Base-by-base conservation (phyloP, 306 rosid species). In the Fragaria nilgerrensis region DNA sequence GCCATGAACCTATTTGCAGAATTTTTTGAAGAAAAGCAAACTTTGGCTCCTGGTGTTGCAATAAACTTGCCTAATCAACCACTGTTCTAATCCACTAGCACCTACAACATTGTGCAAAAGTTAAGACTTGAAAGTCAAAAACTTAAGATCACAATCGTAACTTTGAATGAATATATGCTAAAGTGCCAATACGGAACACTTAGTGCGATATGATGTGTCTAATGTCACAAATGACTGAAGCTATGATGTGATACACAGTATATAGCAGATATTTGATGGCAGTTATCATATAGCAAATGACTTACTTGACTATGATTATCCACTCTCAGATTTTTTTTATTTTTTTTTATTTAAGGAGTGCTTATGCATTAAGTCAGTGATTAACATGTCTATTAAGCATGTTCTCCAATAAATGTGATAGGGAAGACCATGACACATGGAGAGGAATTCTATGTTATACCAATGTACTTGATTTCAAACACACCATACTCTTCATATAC, bases 91-190 rank as follows among this genome's bases (percentile, higher is more conserved):
- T 61, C 36, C 36, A 32, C 36, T 32, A 32, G 36, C 36, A 32
- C 36, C 36, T 37, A 77, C 52, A 82, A 77, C 74, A 29, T 36
- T 29, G 37, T 68, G 53, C 14, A 36, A 69, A 68, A 67, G 29
- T 53, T 55, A 25, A 49, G 55, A 68, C 70, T 56, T 32, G 45
- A 17, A 37, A 72, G 75, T 77, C 81, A 77, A 72, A 62, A 61
- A 56, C 23, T 45, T 34, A 72, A 65, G 61, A 77, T 77, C 65
- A 53, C 13, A 71, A 72, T 59, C 25, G 47, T 48, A 72, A 44
- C 16, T 45, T 62, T 22, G 34, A 52, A 36, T 36, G 50, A 70
- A 59, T 66, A 47, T 45, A 61, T 8, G 45, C 49, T 48, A 59
- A 11, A 43, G 48, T 20, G 70, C 25, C 44, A 13, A 67, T 44